Evolutionary conservation across 129 eudicot species (phyloP), one percentile per base, ranked within the genome.

Genomic region (Lactuca saligna): DNA sequence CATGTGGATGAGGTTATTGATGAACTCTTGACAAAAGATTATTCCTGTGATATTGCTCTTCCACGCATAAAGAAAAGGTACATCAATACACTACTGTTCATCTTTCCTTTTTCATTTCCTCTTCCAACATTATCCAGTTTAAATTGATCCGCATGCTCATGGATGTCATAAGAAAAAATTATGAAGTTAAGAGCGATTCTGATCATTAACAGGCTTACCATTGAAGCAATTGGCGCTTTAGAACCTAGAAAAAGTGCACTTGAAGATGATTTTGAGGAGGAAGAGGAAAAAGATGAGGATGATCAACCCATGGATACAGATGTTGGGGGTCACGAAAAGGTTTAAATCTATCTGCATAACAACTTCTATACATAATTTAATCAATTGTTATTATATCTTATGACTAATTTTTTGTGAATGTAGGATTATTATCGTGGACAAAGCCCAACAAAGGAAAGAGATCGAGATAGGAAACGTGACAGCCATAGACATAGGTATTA

Each of bases 261-360:
- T 51, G 98, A 93, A 83, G 98, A 93, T 81, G 98, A 93, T 72
- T 93, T 89, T 75, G 98, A 93, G 81, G 98, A 92, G 72, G 98
- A 93, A 68, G 99, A 93, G 78, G 98, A 93, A 67, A 93, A 93
- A 38, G 98, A 93, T 29, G 98, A 93, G 37, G 98, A 89, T 56
- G 95, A 86, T 2, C 93, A 89, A 74, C 79, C 75, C 72, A 72
- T 83, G 77, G 89, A 82, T 67, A 94, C 79, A 54, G 97, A 93
- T 71, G 77, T 59, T 51, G 86, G 60, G 48, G 87, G 61, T 71
- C 79, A 82, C 57, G 95, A 86, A 53, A 89, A 89, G 95, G 98
- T 93, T 55, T 39, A 48, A 20, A 59, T 49, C 10, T 37, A 31
- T 74, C 50, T 61, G 6, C 35, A 54, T 63, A 31, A 37, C 16